These are phyloP conservation scores for Conringia planisiliqua DNA, from an alignment of 345 rosid genomes.

Conservation along the genomic window DNA sequence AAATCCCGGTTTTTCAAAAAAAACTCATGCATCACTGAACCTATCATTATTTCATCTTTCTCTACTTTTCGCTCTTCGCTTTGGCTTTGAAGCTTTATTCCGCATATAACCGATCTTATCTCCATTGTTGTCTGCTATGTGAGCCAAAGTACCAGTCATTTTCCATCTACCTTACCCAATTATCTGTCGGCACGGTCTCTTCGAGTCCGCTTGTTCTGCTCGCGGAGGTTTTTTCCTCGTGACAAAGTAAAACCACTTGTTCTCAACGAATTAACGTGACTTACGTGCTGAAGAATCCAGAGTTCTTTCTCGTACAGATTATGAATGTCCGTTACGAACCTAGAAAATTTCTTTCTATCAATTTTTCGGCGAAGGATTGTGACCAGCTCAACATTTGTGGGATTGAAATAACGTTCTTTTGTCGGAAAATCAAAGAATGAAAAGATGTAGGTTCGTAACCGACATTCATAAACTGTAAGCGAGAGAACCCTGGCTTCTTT, in stretches of 20 bases:
- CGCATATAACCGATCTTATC: background rate
- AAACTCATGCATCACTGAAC: slow-evolving; percentile 24
- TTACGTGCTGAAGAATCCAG: slow-evolving; percentile 19
- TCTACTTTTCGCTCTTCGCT: background rate
- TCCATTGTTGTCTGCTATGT: background rate
- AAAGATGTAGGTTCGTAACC: too few species aligned
- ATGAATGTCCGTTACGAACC: background rate
- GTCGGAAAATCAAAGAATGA: too few species aligned
- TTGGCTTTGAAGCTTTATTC: background rate
- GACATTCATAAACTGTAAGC: too few species aligned
- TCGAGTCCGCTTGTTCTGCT: background rate
- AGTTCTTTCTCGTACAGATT: slow-evolving; percentile 17
- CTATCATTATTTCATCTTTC: background rate
- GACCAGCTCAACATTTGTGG: background rate
- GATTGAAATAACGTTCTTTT: background rate
- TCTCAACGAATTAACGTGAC: background rate
- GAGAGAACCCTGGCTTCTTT: too few species aligned
- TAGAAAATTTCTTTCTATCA: background rate
- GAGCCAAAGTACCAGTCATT: background rate
- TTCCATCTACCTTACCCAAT: background rate
- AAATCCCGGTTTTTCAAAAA: background rate
- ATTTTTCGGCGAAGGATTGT: background rate
- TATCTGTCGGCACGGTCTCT: background rate
- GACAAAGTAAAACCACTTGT: slow-evolving; percentile 10
- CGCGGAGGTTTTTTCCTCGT: background rate